Evolutionary conservation across 257 asterid genomes (phyloP), one percentile per base, ranked within the genome.

Genomic region (Eucommia ulmoides): DNA sequence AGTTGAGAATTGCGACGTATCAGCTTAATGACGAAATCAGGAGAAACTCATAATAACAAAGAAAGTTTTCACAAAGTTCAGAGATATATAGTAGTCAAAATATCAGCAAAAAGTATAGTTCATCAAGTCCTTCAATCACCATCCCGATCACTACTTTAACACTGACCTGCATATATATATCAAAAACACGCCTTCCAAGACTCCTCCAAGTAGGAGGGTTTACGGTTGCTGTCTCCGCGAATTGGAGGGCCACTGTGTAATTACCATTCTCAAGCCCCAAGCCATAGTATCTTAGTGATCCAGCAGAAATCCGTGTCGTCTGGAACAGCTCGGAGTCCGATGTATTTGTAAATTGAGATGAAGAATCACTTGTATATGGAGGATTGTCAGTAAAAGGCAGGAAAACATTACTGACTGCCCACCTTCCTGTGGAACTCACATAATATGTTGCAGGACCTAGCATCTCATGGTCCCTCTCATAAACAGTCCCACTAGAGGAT

Each of bases 161-260:
- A 8, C 8, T 15, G 12, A 38, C 45, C 45, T 38, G 45, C 12
- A 38, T 38, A 19, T 38, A 38, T 10, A 38, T 38, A 38, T 38
- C 45, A 38, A 38, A 38, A 38, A 38, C 45, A 1, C 45, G 45
- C 45, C 45, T 38, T 14, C 45, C 45, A 15, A 38, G 45, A 15
- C 45, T 38, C 45, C n/a, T 16, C 45, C 45, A 38, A 10, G 45
- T 38, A 0, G 6, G 45, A 10, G 45, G 12, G 45, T 19, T 38
- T 38, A 16, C n/a, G n/a, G 12, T 19, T 10, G n/a, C n/a, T 10
- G 45, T 38, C 0, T 38, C 45, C 14, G 45, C 45, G n/a, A 38
- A 38, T 15, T 0, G 45, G 17, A 38, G 1, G 0, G 17, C n/a
- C n/a, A 38, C 17, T 10, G 14, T 38, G 45, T 38, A 38, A 8